phyloP scores from a whole-genome alignment of 768 basidiomycete genomes.

The Auricularia heimuer region DNA sequence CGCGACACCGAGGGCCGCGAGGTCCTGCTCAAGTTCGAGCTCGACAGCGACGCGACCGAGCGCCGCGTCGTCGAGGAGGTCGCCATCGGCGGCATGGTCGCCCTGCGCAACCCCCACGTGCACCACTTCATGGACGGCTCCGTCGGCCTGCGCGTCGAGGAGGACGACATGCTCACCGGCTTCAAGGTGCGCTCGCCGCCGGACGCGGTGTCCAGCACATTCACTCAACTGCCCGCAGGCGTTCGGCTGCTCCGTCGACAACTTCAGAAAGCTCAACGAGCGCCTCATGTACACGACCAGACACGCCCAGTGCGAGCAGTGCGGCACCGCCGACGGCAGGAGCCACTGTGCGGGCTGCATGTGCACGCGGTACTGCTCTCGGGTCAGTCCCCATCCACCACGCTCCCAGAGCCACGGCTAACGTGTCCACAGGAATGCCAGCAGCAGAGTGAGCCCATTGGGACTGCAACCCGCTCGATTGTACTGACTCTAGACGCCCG shows the following conservation, averaged over 20 bases:
- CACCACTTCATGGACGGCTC: not conserved
- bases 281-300: not conserved
- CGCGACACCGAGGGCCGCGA: not conserved
- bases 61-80: not conserved
- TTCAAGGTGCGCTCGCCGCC: not conserved
- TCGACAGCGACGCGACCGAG: not conserved
- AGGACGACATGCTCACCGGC: not conserved
- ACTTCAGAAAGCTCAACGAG: not conserved
- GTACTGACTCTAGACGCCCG: not conserved
- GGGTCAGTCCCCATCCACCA: not conserved
- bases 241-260: not conserved
- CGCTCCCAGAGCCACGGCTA: not conserved
- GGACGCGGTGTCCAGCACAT: not conserved
- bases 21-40: not conserved
- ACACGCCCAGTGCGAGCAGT: not conserved
- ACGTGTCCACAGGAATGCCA: not conserved
- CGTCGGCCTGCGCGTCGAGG: not conserved
- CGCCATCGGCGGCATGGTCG: not conserved
- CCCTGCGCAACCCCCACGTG: not conserved
- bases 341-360: not conserved
- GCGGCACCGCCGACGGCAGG: not conserved
- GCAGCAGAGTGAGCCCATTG: not conserved
- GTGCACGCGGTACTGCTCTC: not conserved
- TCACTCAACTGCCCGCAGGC: too few relatives aligned
- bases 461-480: too few relatives aligned